Evolutionary conservation across 2,329 filamentous ascomycete genomes (phyloP).

Genomic region (Fusarium pseudograminearum): DNA sequence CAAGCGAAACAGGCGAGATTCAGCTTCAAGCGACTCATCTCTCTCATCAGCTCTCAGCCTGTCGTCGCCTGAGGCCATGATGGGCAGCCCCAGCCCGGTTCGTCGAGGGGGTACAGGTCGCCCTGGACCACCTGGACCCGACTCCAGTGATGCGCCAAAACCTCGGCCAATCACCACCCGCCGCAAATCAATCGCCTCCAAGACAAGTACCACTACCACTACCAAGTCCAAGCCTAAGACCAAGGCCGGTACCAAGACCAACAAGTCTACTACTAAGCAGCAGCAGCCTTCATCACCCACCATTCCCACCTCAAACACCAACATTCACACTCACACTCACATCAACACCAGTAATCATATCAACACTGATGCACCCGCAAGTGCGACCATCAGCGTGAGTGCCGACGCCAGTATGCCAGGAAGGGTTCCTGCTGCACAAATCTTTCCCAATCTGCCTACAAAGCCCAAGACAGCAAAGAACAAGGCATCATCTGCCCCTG

Average conservation of each 20-base stretch:
- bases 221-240: conserved; percentile 49
- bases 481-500: conserved; percentile 47
- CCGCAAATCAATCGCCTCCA: conserved; percentile 56
- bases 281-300: conserved; percentile 52
- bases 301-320: conserved; percentile 34
- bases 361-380: conserved; percentile 41
- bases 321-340: conserved; percentile 7
- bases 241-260: conserved; percentile 36
- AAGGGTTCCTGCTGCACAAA: conserved; percentile 51
- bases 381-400: conserved; percentile 44
- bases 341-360: conserved; percentile 8
- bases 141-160: conserved; percentile 55
- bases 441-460: conserved; percentile 51
- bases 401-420: conserved; percentile 57
- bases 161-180: conserved; percentile 57
- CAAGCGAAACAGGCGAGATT: conserved; percentile 53
- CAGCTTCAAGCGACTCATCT: conserved; percentile 58
- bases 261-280: conserved; percentile 52
- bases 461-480: conserved; percentile 49
- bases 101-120: conserved; percentile 46
- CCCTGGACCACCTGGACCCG: conserved; percentile 38
- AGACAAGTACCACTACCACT: conserved; percentile 46
- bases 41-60: conserved; percentile 56
- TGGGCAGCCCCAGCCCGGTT: conserved; percentile 46
- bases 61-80: conserved; percentile 55